Evolutionary conservation across 202 grass and related monocot species (phyloP).

Genomic region (Zoysia matrella): DNA sequence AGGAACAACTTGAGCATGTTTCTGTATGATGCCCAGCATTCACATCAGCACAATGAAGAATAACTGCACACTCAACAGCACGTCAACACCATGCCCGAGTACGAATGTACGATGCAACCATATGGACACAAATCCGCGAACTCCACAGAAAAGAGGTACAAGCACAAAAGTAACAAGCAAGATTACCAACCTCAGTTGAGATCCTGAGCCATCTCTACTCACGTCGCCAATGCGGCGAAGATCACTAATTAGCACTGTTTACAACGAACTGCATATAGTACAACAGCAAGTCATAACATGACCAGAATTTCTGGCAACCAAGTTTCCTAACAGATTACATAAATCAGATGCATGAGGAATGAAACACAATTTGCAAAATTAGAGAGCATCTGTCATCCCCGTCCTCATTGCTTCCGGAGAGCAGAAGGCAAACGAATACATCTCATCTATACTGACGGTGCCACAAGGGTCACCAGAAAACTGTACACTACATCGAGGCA

Average conservation of each 20-base stretch:
- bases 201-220: not conserved
- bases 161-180: no score
- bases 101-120: not conserved
- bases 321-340: conserved; percentile 49
- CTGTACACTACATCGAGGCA: no score
- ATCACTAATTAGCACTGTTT: not conserved
- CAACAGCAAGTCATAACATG: conserved; percentile 49
- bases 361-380: conserved; percentile 72
- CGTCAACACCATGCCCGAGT: no score
- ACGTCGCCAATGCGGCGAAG: not conserved
- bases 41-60: no score
- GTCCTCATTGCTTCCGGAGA: conserved; percentile 53
- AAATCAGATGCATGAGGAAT: conserved; percentile 66
- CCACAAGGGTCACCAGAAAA: no score
- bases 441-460: no score
- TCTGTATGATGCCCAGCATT: no score
- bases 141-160: no score
- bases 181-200: not conserved
- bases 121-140: no score
- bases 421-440: no score
- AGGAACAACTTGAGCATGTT: no score
- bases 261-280: conserved; percentile 27
- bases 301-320: conserved; percentile 45
- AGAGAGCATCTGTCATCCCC: conserved; percentile 58
- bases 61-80: no score